phyloP scores from a whole-genome alignment of 2,329 filamentous ascomycete species.

The Dothideomycetes sp. region DNA sequence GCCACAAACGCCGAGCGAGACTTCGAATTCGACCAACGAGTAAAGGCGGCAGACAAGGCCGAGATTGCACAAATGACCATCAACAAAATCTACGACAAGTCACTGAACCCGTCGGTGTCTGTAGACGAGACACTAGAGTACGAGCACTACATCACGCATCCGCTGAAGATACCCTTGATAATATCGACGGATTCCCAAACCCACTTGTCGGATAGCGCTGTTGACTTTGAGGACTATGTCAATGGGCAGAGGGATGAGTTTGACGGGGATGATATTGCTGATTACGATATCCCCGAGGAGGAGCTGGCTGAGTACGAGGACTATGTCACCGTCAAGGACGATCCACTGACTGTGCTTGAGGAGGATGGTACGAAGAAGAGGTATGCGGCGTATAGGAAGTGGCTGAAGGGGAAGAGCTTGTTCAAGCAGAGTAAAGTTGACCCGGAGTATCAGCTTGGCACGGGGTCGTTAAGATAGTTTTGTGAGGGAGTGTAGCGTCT shows the following conservation, averaged over 20 bases:
- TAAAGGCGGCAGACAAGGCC: constrained; percentile 59
- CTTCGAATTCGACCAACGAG: constrained; percentile 7
- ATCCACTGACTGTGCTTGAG: constrained; percentile 76
- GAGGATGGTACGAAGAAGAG: constrained; percentile 86
- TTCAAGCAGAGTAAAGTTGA: constrained; percentile 70
- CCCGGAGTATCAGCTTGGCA: constrained; percentile 34
- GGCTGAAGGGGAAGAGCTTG: constrained; percentile 86
- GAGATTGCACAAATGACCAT: constrained; percentile 82
- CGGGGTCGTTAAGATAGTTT: too few species aligned
- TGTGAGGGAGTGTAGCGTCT: too few species aligned
- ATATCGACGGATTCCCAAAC: constrained; percentile 52
- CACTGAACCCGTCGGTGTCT: constrained; percentile 73
- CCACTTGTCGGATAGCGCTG: constrained; percentile 34
- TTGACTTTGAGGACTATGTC: constrained; percentile 73
- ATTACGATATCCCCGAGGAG: constrained; percentile 20
- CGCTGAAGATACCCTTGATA: constrained; percentile 77
- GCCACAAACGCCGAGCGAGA: constrained; percentile 3
- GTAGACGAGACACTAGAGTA: constrained; percentile 75
- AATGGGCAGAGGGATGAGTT: constrained; percentile 49
- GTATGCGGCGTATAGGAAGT: constrained; percentile 93
- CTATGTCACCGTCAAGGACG: constrained; percentile 54
- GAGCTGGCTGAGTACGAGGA: constrained; percentile 51
- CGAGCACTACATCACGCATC: constrained; percentile 76
- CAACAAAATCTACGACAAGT: constrained; percentile 73
- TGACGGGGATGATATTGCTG: constrained; percentile 3